Percentiles rank a stretch among this genome's conserved stretches.
These are phyloP conservation scores for Bocquillonia castaneifolia DNA, from an alignment of 441 rosid genomes.

Conservation along the genomic window DNA sequence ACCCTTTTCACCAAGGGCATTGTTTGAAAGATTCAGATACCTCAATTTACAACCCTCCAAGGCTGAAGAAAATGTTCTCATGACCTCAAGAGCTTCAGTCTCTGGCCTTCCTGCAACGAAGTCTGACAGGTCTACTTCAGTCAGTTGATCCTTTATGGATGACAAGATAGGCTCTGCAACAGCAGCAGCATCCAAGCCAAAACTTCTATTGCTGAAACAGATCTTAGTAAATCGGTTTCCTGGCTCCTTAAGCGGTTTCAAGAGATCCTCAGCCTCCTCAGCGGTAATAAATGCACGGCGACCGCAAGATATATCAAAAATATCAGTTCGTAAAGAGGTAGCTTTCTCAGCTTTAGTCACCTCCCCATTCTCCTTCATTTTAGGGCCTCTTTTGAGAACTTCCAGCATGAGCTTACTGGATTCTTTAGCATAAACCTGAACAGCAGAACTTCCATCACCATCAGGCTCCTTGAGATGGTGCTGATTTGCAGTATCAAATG, in stretches of 20 bases:
- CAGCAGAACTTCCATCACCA: slow-evolving; percentile 89
- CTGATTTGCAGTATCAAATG: slow-evolving; percentile 54
- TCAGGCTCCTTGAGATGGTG: slow-evolving; percentile 81
- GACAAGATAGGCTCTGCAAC: slow-evolving; percentile 68
- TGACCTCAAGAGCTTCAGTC: slow-evolving; percentile 88
- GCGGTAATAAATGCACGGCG: slow-evolving; percentile 65
- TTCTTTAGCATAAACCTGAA: slow-evolving; percentile 85
- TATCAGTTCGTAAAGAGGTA: slow-evolving; percentile 21
- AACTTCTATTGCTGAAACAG: slow-evolving; percentile 91
- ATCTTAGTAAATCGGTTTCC: slow-evolving; percentile 68
- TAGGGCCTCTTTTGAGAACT: slow-evolving; percentile 70
- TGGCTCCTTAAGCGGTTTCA: slow-evolving; percentile 64
- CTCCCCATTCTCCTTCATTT: slow-evolving; percentile 38
- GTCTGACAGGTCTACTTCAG: slow-evolving; percentile 81
- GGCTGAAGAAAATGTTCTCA: slow-evolving; percentile 64
- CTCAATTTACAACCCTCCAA: slow-evolving; percentile 64
- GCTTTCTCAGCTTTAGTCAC: slow-evolving; percentile 21
- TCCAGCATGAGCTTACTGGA: slow-evolving; percentile 82
- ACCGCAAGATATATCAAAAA: slow-evolving; percentile 81
- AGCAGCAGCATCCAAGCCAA: slow-evolving; percentile 72
- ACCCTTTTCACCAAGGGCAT: slow-evolving; percentile 93
- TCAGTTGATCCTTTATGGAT: slow-evolving; percentile 60
- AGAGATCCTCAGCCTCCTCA: slow-evolving; percentile 75
- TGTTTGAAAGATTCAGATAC: slow-evolving; percentile 73
- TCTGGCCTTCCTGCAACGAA: slow-evolving; percentile 86